A percentile compares a stretch with the other conserved stretches of the same genome.
Evolutionary conservation across 2,329 filamentous ascomycete genomes (phyloP).

Genomic region (Arthrobotrys iridis): DNA sequence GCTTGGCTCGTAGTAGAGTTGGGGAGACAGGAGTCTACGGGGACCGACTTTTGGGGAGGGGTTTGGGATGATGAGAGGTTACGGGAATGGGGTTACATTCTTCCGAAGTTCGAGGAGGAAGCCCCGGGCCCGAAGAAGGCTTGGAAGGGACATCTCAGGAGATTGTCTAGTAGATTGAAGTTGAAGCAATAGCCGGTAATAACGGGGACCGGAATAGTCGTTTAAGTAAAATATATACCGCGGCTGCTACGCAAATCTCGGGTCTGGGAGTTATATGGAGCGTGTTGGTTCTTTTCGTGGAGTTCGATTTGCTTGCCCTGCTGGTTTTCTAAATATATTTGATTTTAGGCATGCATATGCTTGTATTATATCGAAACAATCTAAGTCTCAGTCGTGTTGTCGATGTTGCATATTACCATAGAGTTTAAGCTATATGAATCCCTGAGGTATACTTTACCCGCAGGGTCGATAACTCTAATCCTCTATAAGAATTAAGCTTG

Average conservation of each 20-base stretch:
- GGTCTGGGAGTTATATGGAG: not conserved
- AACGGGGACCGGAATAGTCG: not conserved
- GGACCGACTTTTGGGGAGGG: constrained; percentile 30
- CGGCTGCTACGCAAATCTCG: not conserved
- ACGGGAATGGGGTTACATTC: constrained; percentile 26
- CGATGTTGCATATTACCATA: constrained; percentile 11
- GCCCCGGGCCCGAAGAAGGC: not conserved
- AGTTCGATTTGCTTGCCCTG: not conserved
- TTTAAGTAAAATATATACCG: no score
- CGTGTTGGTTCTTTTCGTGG: not conserved
- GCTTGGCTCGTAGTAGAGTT: constrained; percentile 30
- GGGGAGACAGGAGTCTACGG: constrained; percentile 29
- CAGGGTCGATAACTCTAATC: not conserved
- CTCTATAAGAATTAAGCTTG: not conserved
- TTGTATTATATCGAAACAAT: not conserved
- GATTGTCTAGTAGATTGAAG: constrained; percentile 18
- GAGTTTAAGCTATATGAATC: not conserved
- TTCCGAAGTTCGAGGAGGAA: constrained; percentile 31
- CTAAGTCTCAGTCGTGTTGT: constrained; percentile 2
- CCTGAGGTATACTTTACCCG: not conserved
- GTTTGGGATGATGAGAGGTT: constrained; percentile 39
- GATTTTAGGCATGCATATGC: constrained; percentile 3
- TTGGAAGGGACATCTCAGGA: constrained; percentile 19
- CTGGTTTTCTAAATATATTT: not conserved
- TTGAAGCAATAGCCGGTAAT: not conserved